Evolutionary conservation across 2,329 filamentous ascomycete genomes (phyloP), one percentile per base, ranked within the genome.

Genomic region (Paracoccidioides lutzii): DNA sequence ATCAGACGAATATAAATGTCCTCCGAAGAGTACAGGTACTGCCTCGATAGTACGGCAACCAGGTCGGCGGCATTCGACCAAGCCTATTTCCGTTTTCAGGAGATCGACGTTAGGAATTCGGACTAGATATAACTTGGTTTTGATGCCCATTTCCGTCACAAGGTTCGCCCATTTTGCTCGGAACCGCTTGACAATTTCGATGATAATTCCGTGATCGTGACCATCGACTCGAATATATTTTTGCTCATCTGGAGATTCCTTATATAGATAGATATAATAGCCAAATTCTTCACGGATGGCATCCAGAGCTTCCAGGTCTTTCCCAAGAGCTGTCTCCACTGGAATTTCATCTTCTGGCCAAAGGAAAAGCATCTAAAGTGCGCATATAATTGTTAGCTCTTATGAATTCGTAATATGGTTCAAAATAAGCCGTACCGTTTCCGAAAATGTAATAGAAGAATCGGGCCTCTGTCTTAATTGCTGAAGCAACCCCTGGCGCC

Each of bases 331-430:
- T 9, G 73, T 66, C 10, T 69, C 63, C 2, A 75, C 62, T 0
- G 68, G 63, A 40, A 72, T 70, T 5, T 76, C 73, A 37, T 72
- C 64, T 0, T 62, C 58, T 3, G 75, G 76, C 76, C 75, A 78
- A 22, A 73, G 61, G 53, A 77, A 76, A 0, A 69, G 60, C 12
- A 74, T 65, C 63, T 70, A 57, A 15, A 30, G 33, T 12, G 9
- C 9, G n/a, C 40, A 38, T 33, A 46, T 50, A 14, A n/a, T 4
- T 44, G 30, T 37, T 38, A 45, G 30, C 15, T 15, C 41, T 52
- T 22, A 12, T 38, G 5, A n/a, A 38, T 38, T 37, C 9, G 10
- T 22, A 22, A 3, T 4, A 45, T 40, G 61, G 51, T 46, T 30
- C 55, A 54, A 53, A 38, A 32, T 44, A 50, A 43, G 46, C 61